Evolutionary conservation across 371 early-diverging fungal species (phyloP).

Genomic region (Sporodiniella umbellata): DNA sequence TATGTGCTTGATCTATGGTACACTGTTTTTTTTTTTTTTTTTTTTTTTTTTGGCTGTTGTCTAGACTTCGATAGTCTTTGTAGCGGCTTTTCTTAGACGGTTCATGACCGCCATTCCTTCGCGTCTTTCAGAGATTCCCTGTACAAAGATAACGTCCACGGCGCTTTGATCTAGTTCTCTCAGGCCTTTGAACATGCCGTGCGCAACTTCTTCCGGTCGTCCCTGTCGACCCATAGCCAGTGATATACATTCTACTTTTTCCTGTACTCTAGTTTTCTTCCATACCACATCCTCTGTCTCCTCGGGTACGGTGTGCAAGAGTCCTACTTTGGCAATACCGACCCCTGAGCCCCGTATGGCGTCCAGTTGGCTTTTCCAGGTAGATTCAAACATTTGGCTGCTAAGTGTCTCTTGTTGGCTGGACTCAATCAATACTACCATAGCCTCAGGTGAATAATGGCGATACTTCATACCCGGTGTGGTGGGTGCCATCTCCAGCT

Average conservation of each 20-base stretch:
- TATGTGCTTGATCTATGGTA: no score
- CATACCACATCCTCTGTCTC: conserved; percentile 16
- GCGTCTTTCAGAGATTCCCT: conserved; percentile 75
- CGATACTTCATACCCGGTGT: conserved; percentile 99
- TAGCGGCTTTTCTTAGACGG: conserved; percentile 91
- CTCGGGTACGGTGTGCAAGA: conserved; percentile 22
- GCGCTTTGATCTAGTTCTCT: conserved; percentile 76
- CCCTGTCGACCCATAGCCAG: conserved; percentile 43
- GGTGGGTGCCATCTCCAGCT: conserved; percentile 77
- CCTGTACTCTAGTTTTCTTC: conserved; percentile 15
- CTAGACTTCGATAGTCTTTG: conserved; percentile 42
- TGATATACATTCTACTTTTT: conserved; percentile 20
- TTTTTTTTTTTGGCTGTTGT: neutral
- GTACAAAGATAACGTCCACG: conserved; percentile 82
- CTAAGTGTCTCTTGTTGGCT: conserved; percentile 5
- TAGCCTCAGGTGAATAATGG: conserved; percentile 95
- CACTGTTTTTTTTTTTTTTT: no score
- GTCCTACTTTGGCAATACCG: conserved; percentile 24
- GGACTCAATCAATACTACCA: conserved; percentile 76
- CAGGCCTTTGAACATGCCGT: conserved; percentile 82
- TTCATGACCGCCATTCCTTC: conserved; percentile 99
- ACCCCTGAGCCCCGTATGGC: conserved; percentile 11
- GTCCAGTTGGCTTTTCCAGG: conserved; percentile 21
- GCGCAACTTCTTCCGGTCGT: conserved; percentile 68
- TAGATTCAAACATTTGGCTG: conserved; percentile 17